Percentiles rank a stretch among this genome's conserved stretches.
Evolutionary conservation across 148 eudicot genomes (phyloP).

Genomic region (Amaranthus palmeri): DNA sequence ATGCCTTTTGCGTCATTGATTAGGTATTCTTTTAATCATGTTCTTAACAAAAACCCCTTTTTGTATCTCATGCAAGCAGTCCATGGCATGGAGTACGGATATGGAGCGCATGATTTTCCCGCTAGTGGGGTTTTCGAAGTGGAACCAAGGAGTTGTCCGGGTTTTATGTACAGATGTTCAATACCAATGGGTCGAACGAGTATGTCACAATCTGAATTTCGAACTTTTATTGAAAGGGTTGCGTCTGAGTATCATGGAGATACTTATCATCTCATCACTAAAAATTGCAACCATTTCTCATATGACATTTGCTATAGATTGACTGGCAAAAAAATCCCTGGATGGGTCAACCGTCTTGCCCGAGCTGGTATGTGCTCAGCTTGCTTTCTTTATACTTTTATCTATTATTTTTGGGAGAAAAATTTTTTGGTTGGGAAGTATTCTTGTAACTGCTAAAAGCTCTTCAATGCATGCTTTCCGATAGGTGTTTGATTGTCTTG

Average conservation of each 20-base stretch:
- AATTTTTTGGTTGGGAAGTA: not conserved
- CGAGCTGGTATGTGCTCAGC: constrained; percentile 47
- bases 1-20: not conserved
- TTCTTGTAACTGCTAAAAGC: not conserved
- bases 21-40: not conserved
- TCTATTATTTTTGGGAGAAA: not conserved
- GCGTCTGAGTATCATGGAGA: constrained; percentile 86
- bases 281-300: constrained; percentile 86
- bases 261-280: constrained; percentile 75
- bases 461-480: not conserved
- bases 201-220: constrained; percentile 62
- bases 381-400: not conserved
- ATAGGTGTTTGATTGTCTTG: not conserved
- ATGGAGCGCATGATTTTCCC: constrained; percentile 80
- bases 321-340: constrained; percentile 68
- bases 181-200: constrained; percentile 49
- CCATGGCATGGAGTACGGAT: constrained; percentile 88
- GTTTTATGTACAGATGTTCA: constrained; percentile 67
- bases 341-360: constrained; percentile 91
- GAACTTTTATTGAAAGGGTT: constrained; percentile 50
- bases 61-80: constrained; percentile 32
- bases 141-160: constrained; percentile 80
- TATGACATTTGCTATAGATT: constrained; percentile 58
- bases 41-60: constrained; percentile 2
- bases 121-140: constrained; percentile 85